These are phyloP conservation scores for Pulveroboletus sp. DNA, from an alignment of 768 basidiomycete genomes.

Conservation along the genomic window DNA sequence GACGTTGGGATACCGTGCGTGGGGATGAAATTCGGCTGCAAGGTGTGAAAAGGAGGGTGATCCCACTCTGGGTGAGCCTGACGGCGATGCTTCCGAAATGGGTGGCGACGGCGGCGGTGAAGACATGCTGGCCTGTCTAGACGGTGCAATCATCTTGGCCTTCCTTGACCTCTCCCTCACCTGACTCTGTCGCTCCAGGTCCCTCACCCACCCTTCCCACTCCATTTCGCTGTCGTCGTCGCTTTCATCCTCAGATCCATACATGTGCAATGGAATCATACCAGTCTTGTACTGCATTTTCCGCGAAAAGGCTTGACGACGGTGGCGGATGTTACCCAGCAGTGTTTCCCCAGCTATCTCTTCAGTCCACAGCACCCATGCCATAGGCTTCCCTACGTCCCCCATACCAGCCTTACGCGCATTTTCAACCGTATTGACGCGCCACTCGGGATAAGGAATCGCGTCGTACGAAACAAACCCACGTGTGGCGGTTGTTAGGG, in stretches of 20 bases:
- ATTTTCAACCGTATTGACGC: conserved; percentile 42
- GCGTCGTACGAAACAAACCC: conserved; percentile 32
- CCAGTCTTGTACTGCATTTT: conserved; percentile 22
- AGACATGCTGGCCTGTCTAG: conserved; percentile 1
- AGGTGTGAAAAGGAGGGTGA: conserved; percentile 10
- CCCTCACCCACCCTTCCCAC: conserved; percentile 65
- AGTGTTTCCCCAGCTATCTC: conserved; percentile 15
- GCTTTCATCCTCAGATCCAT: conserved; percentile 34
- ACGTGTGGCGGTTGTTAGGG: neutral
- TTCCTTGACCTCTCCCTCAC: conserved; percentile 12
- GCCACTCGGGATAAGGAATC: conserved; percentile 67
- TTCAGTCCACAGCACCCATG: conserved; percentile 39
- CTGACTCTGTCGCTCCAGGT: conserved; percentile 40
- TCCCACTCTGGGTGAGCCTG: conserved; percentile 19
- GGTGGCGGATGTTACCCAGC: conserved; percentile 19
- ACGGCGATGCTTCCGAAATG: conserved; percentile 24
- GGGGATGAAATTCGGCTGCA: neutral
- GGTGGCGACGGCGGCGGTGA: conserved; percentile 25
- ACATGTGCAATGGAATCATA: neutral
- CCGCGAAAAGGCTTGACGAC: conserved; percentile 20
- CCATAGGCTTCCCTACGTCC: conserved; percentile 50
- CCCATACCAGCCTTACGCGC: conserved; percentile 58
- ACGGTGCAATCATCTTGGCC: neutral
- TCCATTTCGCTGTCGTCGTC: conserved; percentile 51
- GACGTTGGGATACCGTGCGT: conserved; percentile 20